Conservation (phyloP, 192 early-diverging fungal species). For the Neocallimastix lanati region DNA sequence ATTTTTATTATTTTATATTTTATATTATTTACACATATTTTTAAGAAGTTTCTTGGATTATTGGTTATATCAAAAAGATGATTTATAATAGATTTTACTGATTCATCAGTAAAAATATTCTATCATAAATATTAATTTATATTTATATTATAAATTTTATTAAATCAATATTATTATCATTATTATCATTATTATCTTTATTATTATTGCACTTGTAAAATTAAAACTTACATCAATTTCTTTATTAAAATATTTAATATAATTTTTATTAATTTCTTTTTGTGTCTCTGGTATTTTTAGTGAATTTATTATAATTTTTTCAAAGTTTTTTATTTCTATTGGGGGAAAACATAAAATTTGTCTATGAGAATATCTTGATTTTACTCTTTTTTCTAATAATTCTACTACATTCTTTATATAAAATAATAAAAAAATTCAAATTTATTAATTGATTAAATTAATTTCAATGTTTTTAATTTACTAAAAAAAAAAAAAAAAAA, state of each 20-base stretch:
- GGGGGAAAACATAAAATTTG: constrained; percentile 52
- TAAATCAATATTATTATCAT: no score
- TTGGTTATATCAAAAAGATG: background rate
- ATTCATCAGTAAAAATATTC: background rate
- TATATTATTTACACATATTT: background rate
- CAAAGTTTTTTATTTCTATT: constrained; percentile 30
- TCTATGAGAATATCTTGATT: constrained; percentile 81
- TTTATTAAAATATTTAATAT: constrained; percentile 1
- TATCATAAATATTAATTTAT: background rate
- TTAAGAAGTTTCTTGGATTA: background rate
- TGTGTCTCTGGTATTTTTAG: constrained; percentile 14
- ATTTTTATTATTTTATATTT: background rate
- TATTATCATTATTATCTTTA: no score
- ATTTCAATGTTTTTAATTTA: no score
- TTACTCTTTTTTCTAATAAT: constrained; percentile 81
- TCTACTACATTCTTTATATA: constrained; percentile 53
- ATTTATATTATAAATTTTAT: no score
- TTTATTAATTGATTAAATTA: no score
- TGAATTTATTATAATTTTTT: constrained; percentile 25
- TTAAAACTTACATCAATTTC: constrained; percentile 3
- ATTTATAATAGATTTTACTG: background rate
- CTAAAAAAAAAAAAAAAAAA: no score
- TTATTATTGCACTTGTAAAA: no score
- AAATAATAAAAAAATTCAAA: no score
- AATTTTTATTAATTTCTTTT: background rate